phyloP scores from a whole-genome alignment of 129 eudicot species.

The Pittosporum tobira region DNA sequence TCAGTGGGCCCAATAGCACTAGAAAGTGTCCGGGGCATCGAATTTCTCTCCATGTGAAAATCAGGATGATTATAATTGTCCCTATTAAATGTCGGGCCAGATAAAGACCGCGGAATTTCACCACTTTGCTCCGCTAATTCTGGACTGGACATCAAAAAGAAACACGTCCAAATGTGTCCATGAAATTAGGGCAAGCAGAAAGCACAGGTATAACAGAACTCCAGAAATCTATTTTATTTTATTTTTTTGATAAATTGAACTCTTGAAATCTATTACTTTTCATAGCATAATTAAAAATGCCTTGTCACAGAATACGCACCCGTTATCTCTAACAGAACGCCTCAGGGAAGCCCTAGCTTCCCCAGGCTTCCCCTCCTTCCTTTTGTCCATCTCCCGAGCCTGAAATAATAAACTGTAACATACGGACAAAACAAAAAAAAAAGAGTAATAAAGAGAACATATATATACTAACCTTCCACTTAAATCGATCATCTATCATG shows the following conservation, averaged over 20 bases:
- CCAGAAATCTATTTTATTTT: background rate
- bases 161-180: background rate
- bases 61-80: constrained; percentile 59
- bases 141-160: constrained; percentile 31
- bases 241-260: too few relatives aligned
- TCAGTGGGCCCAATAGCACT: constrained; percentile 69
- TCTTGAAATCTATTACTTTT: too few relatives aligned
- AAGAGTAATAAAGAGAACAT: background rate
- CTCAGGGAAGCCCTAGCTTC: constrained; percentile 88
- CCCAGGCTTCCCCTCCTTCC: constrained; percentile 92
- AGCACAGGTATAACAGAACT: background rate
- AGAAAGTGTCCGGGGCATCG: constrained; percentile 44
- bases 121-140: constrained; percentile 96
- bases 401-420: constrained; percentile 4
- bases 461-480: constrained; percentile 61
- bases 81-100: constrained; percentile 63
- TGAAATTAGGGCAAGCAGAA: background rate
- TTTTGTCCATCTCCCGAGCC: constrained; percentile 95
- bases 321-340: constrained; percentile 92
- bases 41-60: constrained; percentile 57
- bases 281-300: too few relatives aligned
- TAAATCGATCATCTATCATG: constrained; percentile 92
- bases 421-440: background rate
- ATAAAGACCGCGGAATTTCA: constrained; percentile 58
- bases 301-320: constrained; percentile 38